Base-by-base conservation (phyloP, 2,329 filamentous ascomycete species). In the Talaromyces sp. region DNA sequence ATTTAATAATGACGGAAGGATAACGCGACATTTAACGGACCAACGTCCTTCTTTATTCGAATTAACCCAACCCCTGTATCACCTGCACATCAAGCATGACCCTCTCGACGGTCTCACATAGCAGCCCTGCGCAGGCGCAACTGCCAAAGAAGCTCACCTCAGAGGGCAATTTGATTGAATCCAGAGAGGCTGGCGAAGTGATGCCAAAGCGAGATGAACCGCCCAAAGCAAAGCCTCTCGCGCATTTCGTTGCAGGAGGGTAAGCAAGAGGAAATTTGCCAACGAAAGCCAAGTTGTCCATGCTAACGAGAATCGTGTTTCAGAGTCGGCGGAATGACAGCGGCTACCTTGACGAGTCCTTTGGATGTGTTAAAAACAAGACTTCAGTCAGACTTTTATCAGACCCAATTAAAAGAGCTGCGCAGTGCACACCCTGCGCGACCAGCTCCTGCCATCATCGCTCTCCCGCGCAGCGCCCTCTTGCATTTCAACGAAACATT, bases 281-380 rank as follows among this genome's bases (percentile, higher is more conserved):
- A 6, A 46, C n/a, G 43, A 46, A 19, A 5, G 21, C 24, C 41
- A 7, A 46, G 19, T 6, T 21, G 3, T 48, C 17, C 31, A 26
- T 50, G 58, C 51, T 53, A 53, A 53, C 27, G 14, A 26, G 21
- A 17, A 11, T 43, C 24, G 11, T 61, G 61, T 62, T 26, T 50
- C 64, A 96, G 92, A 48, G 78, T 91, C 57, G 92, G 92, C 67
- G 92, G 92, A 67, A 95, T 96, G 88, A 92, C 91, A 19, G 88
- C 93, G 11, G 90, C 93, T 26, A 88, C 90, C n/a, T 77, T 97
- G n/a, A 97, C 93, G 1, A 92, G 91, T 9, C 93, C 93, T 24
- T 88, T 97, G 62, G 93, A 97, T 71, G 92, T 97, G 32, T 83
- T 97, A 56, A 96, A 96, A 75, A 97, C 93, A 11, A 87, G 93